These are phyloP conservation scores for Aureobasidium musti DNA, from an alignment of 2,329 filamentous ascomycete species.

Conservation along the genomic window DNA sequence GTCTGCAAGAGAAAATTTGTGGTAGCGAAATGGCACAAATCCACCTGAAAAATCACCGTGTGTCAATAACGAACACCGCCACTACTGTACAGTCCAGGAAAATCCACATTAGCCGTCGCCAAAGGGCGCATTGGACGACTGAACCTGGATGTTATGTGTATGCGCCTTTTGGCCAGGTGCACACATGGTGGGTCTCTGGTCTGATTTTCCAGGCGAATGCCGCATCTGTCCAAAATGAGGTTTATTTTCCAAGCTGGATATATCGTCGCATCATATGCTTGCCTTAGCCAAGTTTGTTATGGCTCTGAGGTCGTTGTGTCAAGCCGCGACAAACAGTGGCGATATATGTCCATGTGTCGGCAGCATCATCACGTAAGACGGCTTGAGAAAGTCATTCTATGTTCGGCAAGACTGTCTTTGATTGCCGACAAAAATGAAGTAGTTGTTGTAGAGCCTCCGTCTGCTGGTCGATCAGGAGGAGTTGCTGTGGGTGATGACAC, in stretches of 20 bases:
- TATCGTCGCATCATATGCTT: not conserved
- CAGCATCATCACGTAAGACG: not conserved
- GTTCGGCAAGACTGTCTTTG: constrained; percentile 16
- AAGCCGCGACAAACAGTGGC: not conserved
- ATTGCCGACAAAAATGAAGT: constrained; percentile 16
- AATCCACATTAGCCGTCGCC: not conserved
- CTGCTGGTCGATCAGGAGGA: not conserved
- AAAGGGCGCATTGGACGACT: not conserved
- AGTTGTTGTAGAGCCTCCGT: not conserved
- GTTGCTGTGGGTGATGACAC: not conserved
- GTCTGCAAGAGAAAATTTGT: not conserved
- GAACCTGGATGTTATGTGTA: not conserved
- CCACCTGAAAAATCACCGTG: not conserved
- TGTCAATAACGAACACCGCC: constrained; percentile 13
- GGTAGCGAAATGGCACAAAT: constrained; percentile 7
- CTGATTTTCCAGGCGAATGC: not conserved
- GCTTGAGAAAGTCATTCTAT: constrained; percentile 18
- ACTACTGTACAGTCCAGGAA: not conserved
- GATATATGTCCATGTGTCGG: not conserved
- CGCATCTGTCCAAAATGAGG: not conserved
- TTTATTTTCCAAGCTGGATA: not conserved
- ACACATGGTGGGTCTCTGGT: not conserved
- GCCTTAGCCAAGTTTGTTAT: not conserved
- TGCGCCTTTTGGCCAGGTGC: not conserved
- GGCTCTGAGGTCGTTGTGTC: no score